Evolutionary conservation across 2,329 filamentous ascomycete species (phyloP).

Genomic region (Curvularia lunata): DNA sequence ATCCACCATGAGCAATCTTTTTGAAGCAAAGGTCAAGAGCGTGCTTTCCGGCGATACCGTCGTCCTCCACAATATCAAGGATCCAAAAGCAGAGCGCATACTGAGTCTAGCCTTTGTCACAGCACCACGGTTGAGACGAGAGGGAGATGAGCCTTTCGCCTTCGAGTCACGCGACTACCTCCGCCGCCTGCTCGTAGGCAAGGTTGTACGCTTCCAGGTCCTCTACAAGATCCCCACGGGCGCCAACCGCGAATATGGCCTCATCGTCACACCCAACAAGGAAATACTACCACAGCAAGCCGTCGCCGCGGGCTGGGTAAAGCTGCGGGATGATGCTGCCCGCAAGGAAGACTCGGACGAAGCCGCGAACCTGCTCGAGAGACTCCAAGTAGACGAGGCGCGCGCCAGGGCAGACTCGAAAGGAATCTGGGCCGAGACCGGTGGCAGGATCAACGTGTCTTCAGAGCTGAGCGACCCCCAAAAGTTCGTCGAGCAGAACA

Average conservation of each 20-base stretch:
- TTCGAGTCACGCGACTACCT: slow-evolving; percentile 96
- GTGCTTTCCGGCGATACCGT: slow-evolving; percentile 93
- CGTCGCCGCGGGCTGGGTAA: slow-evolving; percentile 88
- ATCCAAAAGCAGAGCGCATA: slow-evolving; percentile 80
- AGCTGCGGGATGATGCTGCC: slow-evolving; percentile 91
- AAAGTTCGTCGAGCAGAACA: slow-evolving; percentile 78
- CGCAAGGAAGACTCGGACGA: slow-evolving; percentile 87
- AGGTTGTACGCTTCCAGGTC: slow-evolving; percentile 82
- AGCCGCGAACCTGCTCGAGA: slow-evolving; percentile 72
- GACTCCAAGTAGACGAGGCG: slow-evolving; percentile 76
- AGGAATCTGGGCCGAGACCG: slow-evolving; percentile 77
- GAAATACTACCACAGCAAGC: slow-evolving; percentile 75
- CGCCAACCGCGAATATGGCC: slow-evolving; percentile 83
- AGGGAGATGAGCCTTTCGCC: slow-evolving; percentile 89
- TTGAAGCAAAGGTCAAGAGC: slow-evolving; percentile 74
- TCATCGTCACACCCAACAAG: slow-evolving; percentile 77
- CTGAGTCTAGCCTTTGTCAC: slow-evolving; percentile 92
- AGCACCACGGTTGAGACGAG: slow-evolving; percentile 83
- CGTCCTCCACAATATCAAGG: slow-evolving; percentile 79
- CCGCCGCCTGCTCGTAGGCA: slow-evolving; percentile 82
- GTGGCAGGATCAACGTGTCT: slow-evolving; percentile 72
- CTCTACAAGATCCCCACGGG: slow-evolving; percentile 85
- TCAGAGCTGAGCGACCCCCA: slow-evolving; percentile 82
- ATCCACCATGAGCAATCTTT: slow-evolving; percentile 39
- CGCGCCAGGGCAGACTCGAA: slow-evolving; percentile 79